Conservation (phyloP, 2,329 filamentous ascomycete species). For the Byssoonygena ceratinophila region DNA sequence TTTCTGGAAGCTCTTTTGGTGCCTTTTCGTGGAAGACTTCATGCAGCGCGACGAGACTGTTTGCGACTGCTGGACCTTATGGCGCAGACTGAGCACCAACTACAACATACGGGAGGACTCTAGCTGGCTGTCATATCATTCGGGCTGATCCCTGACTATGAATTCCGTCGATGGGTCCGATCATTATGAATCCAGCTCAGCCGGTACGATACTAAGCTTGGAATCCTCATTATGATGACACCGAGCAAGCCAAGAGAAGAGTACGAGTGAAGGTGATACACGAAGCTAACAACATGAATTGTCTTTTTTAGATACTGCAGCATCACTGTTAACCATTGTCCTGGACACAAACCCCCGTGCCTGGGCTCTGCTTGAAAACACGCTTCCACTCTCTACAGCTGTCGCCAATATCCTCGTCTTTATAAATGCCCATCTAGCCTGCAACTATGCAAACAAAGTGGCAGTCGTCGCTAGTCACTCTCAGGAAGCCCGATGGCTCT, state of each 20-base stretch:
- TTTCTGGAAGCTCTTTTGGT: neutral
- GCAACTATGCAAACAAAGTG: conserved; percentile 86
- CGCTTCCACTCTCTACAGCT: conserved; percentile 69
- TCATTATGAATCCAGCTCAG: conserved; percentile 41
- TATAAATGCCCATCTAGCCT: conserved; percentile 89
- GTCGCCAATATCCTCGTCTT: conserved; percentile 88
- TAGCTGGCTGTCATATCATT: neutral
- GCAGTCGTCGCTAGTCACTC: conserved; percentile 83
- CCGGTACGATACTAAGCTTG: conserved; percentile 27
- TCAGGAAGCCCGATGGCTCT: conserved; percentile 79
- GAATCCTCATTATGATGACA: neutral
- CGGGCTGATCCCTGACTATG: conserved; percentile 35
- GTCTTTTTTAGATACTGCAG: conserved; percentile 34
- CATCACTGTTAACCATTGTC: conserved; percentile 80
- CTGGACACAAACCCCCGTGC: conserved; percentile 95
- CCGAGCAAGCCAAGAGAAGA: neutral
- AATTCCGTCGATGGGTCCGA: conserved; percentile 55
- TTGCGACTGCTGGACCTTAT: too few relatives aligned
- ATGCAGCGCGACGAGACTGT: too few relatives aligned
- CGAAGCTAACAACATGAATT: conserved; percentile 1
- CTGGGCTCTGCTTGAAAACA: conserved; percentile 67
- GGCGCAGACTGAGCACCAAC: too few relatives aligned
- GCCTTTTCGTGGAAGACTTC: too few relatives aligned
- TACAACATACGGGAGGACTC: too few relatives aligned
- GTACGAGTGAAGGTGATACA: neutral